Conservation (phyloP, 2,329 filamentous ascomycete genomes). For the Thyridium curvatum region DNA sequence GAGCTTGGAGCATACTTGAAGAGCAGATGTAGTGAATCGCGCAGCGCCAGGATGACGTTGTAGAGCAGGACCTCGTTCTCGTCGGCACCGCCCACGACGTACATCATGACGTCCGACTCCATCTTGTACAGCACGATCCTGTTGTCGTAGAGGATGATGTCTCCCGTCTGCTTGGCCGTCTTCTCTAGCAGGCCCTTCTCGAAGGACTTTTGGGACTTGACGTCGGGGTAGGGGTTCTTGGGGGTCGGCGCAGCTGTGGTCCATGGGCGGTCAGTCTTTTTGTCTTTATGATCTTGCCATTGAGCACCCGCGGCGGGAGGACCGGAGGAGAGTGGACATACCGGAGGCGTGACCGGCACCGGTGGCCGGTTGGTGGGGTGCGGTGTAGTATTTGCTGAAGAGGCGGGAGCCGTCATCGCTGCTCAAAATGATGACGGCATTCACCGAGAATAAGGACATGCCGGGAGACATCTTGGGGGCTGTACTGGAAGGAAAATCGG, state of each 20-base stretch:
- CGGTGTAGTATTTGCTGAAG: conserved; percentile 86
- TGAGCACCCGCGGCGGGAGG: conserved; percentile 4
- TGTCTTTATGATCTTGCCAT: background rate
- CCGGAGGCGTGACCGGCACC: conserved; percentile 16
- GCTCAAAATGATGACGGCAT: conserved; percentile 51
- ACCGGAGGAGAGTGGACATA: conserved; percentile 13
- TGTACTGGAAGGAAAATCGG: too few relatives aligned
- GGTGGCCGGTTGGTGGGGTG: conserved; percentile 42
- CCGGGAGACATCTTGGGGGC: conserved; percentile 12
- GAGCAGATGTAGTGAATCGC: conserved; percentile 83
- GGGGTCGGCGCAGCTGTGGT: conserved; percentile 42
- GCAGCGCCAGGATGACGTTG: conserved; percentile 84
- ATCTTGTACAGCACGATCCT: conserved; percentile 95
- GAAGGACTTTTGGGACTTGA: conserved; percentile 93
- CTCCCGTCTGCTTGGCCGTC: conserved; percentile 89
- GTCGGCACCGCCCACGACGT: conserved; percentile 83
- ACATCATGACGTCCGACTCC: conserved; percentile 93
- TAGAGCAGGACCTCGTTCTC: conserved; percentile 98
- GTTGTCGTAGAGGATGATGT: conserved; percentile 97
- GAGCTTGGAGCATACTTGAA: conserved; percentile 63
- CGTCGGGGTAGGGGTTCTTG: conserved; percentile 72
- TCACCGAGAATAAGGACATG: conserved; percentile 16
- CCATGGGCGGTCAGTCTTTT: conserved; percentile 10
- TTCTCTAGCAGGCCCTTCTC: conserved; percentile 95
- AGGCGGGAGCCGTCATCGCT: conserved; percentile 86